Conservation (phyloP, 2,329 filamentous ascomycete genomes). For the Neofusicoccum parvum region DNA sequence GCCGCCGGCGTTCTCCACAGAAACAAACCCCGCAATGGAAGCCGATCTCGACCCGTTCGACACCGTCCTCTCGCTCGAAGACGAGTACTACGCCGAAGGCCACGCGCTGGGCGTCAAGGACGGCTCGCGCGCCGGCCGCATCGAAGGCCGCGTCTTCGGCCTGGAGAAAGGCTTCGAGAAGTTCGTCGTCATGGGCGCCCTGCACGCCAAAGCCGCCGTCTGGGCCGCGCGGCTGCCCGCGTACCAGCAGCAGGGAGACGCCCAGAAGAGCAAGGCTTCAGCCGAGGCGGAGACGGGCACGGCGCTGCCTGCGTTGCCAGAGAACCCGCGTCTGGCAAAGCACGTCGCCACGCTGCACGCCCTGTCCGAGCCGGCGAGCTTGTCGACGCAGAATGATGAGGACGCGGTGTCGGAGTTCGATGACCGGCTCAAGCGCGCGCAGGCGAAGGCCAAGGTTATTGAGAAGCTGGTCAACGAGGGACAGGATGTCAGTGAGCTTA, state of each 20-base stretch:
- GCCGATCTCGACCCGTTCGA: conserved; percentile 55
- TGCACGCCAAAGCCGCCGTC: conserved; percentile 78
- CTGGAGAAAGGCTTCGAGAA: conserved; percentile 94
- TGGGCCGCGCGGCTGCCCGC: conserved; percentile 73
- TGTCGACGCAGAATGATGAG: conserved; percentile 82
- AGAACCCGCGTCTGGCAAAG: conserved; percentile 70
- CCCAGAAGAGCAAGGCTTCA: not conserved
- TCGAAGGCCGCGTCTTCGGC: conserved; percentile 88
- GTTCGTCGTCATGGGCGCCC: conserved; percentile 75
- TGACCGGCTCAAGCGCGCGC: conserved; percentile 79
- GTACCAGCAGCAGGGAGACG: not conserved
- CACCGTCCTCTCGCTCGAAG: conserved; percentile 61
- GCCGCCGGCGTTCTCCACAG: not conserved
- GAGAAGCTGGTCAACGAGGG: conserved; percentile 61
- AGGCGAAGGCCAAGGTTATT: conserved; percentile 82
- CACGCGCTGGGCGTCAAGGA: conserved; percentile 74
- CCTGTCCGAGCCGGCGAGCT: conserved; percentile 74
- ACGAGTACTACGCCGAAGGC: conserved; percentile 79
- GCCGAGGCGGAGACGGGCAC: not conserved
- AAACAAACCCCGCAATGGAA: not conserved
- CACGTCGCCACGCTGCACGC: conserved; percentile 76
- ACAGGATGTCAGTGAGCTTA: not conserved
- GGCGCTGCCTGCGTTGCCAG: conserved; percentile 43
- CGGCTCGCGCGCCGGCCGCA: conserved; percentile 74
- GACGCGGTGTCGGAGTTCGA: conserved; percentile 91